phyloP scores from a whole-genome alignment of 164 flowering plant genomes.

The Berberis vulgaris region DNA sequence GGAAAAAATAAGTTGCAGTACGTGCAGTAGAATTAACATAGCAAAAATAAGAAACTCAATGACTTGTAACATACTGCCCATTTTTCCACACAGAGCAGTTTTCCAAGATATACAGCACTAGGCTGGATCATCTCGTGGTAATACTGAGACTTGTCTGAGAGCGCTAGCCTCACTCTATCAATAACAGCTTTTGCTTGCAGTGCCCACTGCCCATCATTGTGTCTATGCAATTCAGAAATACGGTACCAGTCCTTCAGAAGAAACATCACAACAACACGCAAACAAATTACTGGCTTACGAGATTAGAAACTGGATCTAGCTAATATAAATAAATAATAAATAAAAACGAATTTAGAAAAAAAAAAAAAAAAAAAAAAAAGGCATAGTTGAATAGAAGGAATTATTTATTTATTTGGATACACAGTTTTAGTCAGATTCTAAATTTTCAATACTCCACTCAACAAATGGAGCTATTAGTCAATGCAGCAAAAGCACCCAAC shows the following conservation, averaged over 20 bases:
- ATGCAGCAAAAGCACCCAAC: too few species aligned
- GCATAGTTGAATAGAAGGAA: too few species aligned
- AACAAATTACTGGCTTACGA: too few species aligned
- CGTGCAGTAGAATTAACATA: background rate
- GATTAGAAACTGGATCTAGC: too few species aligned
- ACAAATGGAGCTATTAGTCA: too few species aligned
- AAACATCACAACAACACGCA: background rate
- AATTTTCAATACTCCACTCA: too few species aligned
- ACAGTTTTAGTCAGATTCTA: too few species aligned
- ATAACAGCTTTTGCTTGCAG: constrained; percentile 25
- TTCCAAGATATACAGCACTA: constrained; percentile 25
- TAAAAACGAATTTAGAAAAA: too few species aligned
- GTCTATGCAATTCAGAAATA: constrained; percentile 16
- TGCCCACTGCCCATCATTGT: constrained; percentile 24
- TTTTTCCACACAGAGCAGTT: constrained; percentile 22
- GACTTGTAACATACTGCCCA: constrained; percentile 20
- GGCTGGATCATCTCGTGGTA: constrained; percentile 23
- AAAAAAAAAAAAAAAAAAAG: too few species aligned
- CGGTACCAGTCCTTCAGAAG: constrained; percentile 25
- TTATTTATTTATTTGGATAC: too few species aligned
- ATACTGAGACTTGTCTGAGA: constrained; percentile 17
- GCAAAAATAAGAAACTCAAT: background rate
- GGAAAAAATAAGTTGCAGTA: background rate
- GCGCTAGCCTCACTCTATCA: constrained; percentile 19
- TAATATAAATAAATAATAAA: too few species aligned